Conservation (phyloP, 2,329 filamentous ascomycete species). For the Chaetomiaceae sp. region DNA sequence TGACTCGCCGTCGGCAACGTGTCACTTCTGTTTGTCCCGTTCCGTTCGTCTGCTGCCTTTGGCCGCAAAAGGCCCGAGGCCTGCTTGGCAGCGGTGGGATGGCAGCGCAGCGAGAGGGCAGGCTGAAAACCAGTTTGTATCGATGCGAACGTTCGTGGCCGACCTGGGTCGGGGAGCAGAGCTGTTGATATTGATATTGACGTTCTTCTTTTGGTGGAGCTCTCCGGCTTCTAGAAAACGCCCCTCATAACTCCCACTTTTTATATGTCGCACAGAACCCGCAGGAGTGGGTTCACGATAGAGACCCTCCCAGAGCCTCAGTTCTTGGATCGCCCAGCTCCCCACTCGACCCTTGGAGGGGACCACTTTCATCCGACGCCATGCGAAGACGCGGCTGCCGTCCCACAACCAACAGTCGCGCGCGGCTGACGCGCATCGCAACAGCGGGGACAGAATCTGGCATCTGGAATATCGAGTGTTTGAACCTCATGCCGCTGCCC, state of each 20-base stretch:
- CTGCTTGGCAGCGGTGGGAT: neutral
- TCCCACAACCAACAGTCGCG: conserved; percentile 3
- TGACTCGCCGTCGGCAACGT: conserved; percentile 19
- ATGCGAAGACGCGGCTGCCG: conserved; percentile 17
- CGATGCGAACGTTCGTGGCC: conserved; percentile 1
- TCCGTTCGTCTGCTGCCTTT: neutral
- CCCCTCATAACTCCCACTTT: conserved; percentile 27
- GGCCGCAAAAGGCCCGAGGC: conserved; percentile 8
- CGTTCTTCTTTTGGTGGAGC: conserved; percentile 18
- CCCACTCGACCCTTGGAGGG: conserved; percentile 23
- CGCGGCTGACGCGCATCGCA: conserved; percentile 20
- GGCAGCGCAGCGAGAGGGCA: neutral
- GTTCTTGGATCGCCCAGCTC: conserved; percentile 26
- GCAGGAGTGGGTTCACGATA: conserved; percentile 29
- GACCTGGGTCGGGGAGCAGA: neutral
- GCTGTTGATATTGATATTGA: conserved; percentile 14
- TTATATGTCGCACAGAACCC: conserved; percentile 29
- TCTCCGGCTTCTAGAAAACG: conserved; percentile 24
- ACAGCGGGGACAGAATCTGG: neutral
- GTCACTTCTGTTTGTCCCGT: conserved; percentile 10
- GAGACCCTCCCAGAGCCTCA: conserved; percentile 31
- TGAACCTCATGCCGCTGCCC: no score
- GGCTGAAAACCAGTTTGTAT: no score
- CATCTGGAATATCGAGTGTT: neutral
- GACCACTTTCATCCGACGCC: conserved; percentile 23